Evolutionary conservation across 2,329 filamentous ascomycete species (phyloP), one percentile per base, ranked within the genome.

Genomic region (Trichoderma atrobrunneum): DNA sequence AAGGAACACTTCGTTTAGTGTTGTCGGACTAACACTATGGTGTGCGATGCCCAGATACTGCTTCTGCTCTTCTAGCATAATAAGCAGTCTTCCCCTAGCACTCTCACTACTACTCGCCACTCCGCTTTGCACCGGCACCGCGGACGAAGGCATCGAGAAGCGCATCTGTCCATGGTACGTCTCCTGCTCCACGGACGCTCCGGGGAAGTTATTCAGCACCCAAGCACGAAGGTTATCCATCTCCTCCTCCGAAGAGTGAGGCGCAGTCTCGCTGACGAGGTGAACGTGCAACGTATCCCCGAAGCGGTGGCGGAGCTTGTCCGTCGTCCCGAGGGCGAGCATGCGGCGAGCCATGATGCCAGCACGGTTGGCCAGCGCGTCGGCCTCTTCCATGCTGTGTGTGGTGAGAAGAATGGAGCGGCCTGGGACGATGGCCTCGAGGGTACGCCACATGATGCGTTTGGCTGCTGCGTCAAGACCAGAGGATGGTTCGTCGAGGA

Each of bases 1-100:
- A 80, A 97, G 81, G 80, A 97, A 97, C 0, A 97, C 93, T 81
- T 97, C 92, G 79, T 97, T 94, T 57, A 97, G 83, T n/a, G 93
- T 95, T 28, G 93, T 95, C 48, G 93, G 92, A 69, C 88, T 91
- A 74, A 96, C 92, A 60, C 90, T 92, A 80, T 94, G 96, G 79
- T 95, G 93, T 80, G 93, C 91, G 69, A 97, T 86, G 0, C 92
- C 92, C 51, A 96, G 78, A 6, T 82, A 81, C 32, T 89, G 84
- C 75, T 90, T 91, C 72, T 90, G 85, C 74, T 88, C 87, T 81
- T 97, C 93, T 0, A 96, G 84, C 62, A 90, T 78, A 18, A 90
- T 87, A 73, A 95, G 92, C 16, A 95, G 81, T n/a, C 85, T 84
- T 0, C 91, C 89, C 51, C 94, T 89, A 14, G 88, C 87, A 71